Conservation (phyloP, 495 filamentous ascomycete species). For the Aspergillus bertholletiae region DNA sequence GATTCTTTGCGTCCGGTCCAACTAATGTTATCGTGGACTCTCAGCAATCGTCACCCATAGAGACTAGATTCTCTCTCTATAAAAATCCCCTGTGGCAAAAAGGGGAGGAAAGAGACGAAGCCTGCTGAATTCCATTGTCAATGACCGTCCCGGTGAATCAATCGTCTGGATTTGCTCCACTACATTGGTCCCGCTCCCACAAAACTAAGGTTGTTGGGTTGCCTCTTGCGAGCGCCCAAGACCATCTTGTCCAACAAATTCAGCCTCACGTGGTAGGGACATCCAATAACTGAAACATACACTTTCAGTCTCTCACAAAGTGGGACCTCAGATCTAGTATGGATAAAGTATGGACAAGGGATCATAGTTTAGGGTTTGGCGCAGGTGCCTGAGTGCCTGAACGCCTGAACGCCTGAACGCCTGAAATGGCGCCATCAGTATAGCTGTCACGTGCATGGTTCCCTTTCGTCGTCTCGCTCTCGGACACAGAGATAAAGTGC, state of each 20-base stretch:
- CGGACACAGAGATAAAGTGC: not conserved
- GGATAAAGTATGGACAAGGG: not conserved
- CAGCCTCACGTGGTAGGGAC: not conserved
- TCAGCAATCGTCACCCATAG: no score
- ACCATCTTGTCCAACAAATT: not conserved
- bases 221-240: not conserved
- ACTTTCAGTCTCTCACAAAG: not conserved
- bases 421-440: not conserved
- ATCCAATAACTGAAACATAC: not conserved
- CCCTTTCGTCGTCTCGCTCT: not conserved
- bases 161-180: slow-evolving; percentile 4
- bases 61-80: not conserved
- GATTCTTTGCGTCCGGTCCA: not conserved
- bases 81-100: not conserved
- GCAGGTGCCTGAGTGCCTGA: no score
- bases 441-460: not conserved
- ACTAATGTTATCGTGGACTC: no score
- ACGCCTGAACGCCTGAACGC: not conserved
- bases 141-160: slow-evolving; percentile 3
- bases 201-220: not conserved
- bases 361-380: not conserved
- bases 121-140: not conserved
- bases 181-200: not conserved
- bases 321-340: not conserved
- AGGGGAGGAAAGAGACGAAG: not conserved